Percentiles rank a stretch among this genome's conserved stretches.
phyloP scores from a whole-genome alignment of 768 basidiomycete species.

The Pulveroboletus sp. region DNA sequence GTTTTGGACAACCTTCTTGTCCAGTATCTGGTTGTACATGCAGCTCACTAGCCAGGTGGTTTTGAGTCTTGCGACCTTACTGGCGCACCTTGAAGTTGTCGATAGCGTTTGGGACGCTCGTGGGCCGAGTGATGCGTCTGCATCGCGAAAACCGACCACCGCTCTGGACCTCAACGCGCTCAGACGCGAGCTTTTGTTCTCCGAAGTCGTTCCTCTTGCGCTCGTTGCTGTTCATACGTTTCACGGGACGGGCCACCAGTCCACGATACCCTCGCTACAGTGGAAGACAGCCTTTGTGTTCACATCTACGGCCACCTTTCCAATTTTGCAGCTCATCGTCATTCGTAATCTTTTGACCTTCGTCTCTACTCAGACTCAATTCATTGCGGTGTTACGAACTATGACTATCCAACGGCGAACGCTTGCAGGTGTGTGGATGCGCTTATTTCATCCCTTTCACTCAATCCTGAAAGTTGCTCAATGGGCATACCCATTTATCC shows the following conservation, averaged over 20 bases:
- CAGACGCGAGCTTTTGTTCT: conserved; percentile 46
- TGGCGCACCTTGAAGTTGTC: conserved; percentile 76
- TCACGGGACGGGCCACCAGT: conserved; percentile 90
- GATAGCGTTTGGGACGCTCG: conserved; percentile 77
- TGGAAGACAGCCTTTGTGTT: too few relatives aligned
- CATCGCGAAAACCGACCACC: conserved; percentile 44
- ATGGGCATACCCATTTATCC: conserved; percentile 50
- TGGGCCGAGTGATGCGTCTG: conserved; percentile 49
- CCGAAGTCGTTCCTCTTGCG: conserved; percentile 68
- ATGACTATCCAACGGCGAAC: background rate
- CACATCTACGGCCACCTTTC: too few relatives aligned
- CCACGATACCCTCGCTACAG: conserved; percentile 83
- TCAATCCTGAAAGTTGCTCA: background rate
- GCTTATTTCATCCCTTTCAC: too few relatives aligned
- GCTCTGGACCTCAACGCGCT: conserved; percentile 31
- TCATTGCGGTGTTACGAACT: background rate
- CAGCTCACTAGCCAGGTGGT: conserved; percentile 84
- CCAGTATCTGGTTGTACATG: conserved; percentile 48
- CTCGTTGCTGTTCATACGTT: conserved; percentile 75
- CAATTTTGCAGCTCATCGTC: too few relatives aligned
- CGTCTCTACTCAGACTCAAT: background rate
- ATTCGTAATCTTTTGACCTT: background rate
- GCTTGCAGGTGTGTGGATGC: background rate
- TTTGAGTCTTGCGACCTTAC: conserved; percentile 56
- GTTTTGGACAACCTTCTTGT: conserved; percentile 68